Percentiles rank a stretch among this genome's conserved stretches.
phyloP scores from a whole-genome alignment of 2,329 filamentous ascomycete genomes.

The Pseudocercospora crystallina region DNA sequence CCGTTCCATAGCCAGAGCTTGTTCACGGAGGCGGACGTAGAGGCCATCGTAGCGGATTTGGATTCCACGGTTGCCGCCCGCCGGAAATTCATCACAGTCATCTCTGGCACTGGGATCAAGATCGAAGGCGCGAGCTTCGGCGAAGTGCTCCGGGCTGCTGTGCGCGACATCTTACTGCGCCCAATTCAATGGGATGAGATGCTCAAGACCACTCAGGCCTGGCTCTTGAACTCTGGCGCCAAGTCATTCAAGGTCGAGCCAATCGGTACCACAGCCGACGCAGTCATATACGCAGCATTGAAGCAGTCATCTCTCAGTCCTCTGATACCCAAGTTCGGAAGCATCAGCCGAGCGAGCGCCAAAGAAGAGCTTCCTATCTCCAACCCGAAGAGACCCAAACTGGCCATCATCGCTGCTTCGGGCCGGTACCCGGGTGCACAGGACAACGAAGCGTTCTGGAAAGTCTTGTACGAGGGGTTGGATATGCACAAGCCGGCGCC shows the following conservation, averaged over 20 bases:
- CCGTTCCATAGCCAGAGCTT: slow-evolving; percentile 10
- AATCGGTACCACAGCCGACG: slow-evolving; percentile 1
- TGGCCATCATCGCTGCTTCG: neutral
- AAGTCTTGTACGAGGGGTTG: slow-evolving; percentile 12
- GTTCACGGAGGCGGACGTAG: slow-evolving; percentile 19
- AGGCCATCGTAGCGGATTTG: neutral
- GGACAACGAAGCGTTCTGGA: slow-evolving; percentile 18
- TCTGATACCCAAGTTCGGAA: too few relatives aligned
- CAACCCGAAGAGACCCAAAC: too few relatives aligned
- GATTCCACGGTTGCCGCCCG: neutral
- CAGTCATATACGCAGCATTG: slow-evolving; percentile 1
- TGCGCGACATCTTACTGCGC: slow-evolving; percentile 2
- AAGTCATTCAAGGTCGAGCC: neutral
- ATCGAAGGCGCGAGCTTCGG: neutral
- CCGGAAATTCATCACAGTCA: neutral
- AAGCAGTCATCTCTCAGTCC: neutral
- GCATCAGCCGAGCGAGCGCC: too few relatives aligned
- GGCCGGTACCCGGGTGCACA: too few relatives aligned
- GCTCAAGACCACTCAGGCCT: neutral
- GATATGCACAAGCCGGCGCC: slow-evolving; percentile 16
- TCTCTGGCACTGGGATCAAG: neutral
- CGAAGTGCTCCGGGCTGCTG: neutral
- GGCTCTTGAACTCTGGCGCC: neutral
- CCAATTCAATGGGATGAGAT: slow-evolving; percentile 4
- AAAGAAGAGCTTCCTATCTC: neutral